Base-by-base conservation (phyloP, 2,329 filamentous ascomycete species). In the Grosmannia clavigera region DNA sequence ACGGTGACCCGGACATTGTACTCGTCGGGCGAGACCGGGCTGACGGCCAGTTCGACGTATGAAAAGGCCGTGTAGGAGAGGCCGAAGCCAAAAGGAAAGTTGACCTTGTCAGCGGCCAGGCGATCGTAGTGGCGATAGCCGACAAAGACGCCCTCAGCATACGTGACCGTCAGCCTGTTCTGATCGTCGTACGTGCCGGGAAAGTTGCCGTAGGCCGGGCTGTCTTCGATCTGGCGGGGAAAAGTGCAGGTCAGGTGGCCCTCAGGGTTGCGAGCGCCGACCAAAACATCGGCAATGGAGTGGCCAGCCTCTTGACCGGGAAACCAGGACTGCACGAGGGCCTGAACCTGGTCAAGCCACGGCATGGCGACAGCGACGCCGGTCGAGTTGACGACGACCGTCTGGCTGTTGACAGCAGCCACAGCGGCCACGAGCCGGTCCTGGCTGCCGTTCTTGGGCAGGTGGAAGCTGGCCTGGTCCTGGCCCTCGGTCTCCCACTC, bases 51-150 rank as follows among this genome's bases (percentile, higher is more conserved):
- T 12, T 16, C 22, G 38, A 19, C n/a, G 12, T 40, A 59, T 12
- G 19, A n/a, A 70, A 92, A 92, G 0, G 75, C 82, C 0, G 88
- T 91, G 72, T 92, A 92, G 14, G 86, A 88, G 1, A 94, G 76
- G 1, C 89, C 89, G 68, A 90, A 84, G 14, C 89, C 89, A 69
- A 94, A 94, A 60, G 86, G 80, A 71, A 91, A 92, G 38, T n/a
- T 43, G 43, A 43, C 12, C 31, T n/a, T 27, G 31, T 22, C 35
- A 87, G 78, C 0, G 86, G 81, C 0, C 75, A 43, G 77, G 66
- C 81, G 85, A 67, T 94, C 88, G 70, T 90, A 92, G 74, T 85
- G 90, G n/a, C 88, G 79, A 72, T 94, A 92, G 3, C 88, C 89
- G 40, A 92, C 78, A 69, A 89, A 92, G 54, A 94, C 76, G 61